Evolutionary conservation across 192 early-diverging fungal species (phyloP).

Genomic region (Coemansia sp.): DNA sequence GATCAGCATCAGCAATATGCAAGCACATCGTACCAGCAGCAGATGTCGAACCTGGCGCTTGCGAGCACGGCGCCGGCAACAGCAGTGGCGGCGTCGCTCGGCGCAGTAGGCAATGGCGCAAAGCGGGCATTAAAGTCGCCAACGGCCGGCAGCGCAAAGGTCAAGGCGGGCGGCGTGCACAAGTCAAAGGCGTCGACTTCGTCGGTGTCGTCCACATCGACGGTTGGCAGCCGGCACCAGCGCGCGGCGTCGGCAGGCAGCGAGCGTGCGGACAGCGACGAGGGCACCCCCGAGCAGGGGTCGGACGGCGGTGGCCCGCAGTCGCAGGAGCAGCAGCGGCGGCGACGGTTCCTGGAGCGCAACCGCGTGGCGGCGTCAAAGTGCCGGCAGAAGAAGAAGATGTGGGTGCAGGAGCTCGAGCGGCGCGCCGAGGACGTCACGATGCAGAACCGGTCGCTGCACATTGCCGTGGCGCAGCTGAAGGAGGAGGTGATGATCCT

Average conservation of each 20-base stretch:
- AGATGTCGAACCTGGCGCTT: not conserved
- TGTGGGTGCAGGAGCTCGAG: conserved; percentile 84
- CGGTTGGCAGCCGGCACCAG: not conserved
- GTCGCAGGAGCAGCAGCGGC: conserved; percentile 56
- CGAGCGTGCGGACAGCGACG: conserved; percentile 3
- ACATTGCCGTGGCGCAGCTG: conserved; percentile 42
- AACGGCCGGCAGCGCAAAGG: not conserved
- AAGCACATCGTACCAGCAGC: not conserved
- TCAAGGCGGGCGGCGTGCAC: conserved; percentile 9
- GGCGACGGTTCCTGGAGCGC: conserved; percentile 80
- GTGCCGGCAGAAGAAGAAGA: conserved; percentile 91
- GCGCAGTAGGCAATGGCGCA: too few species aligned
- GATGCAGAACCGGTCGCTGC: conserved; percentile 46
- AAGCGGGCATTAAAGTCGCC: not conserved
- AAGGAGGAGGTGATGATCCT: conserved; percentile 53
- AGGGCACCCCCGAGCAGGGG: too few species aligned
- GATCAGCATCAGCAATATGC: not conserved
- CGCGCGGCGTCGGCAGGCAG: not conserved
- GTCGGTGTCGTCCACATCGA: conserved; percentile 2
- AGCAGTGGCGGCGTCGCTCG: too few species aligned
- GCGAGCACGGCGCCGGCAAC: too few species aligned
- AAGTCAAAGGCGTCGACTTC: conserved; percentile 9
- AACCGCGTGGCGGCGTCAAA: conserved; percentile 87
- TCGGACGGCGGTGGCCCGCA: too few species aligned
- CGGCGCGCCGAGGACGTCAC: conserved; percentile 56